Conservation (phyloP, 805 yeast genomes). For the Starmera caribaea region DNA sequence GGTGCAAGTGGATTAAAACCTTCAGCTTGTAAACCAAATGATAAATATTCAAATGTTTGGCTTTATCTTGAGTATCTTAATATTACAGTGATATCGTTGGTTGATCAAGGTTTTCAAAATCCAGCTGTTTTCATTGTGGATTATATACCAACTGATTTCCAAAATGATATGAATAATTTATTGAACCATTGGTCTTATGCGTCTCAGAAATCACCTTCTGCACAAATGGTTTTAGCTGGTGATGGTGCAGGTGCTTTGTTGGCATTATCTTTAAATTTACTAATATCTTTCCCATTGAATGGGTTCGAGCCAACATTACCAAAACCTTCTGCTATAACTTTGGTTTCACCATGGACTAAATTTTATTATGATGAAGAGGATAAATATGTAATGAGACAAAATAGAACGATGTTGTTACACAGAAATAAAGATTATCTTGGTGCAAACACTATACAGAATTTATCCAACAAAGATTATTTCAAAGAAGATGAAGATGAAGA, state of each 20-base stretch:
- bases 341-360: slow-evolving; percentile 23
- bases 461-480: slow-evolving; percentile 4
- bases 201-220: slow-evolving; percentile 10
- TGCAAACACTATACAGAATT: too few species aligned
- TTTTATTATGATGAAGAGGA: slow-evolving; percentile 1
- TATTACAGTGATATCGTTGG: slow-evolving; percentile 29
- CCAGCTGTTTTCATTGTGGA: slow-evolving; percentile 35
- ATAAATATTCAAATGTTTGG: slow-evolving; percentile 20
- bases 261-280: slow-evolving; percentile 26
- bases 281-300: slow-evolving; percentile 23
- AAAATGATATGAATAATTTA: slow-evolving; percentile 19
- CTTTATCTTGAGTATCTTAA: slow-evolving; percentile 36
- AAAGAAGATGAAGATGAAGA: not conserved
- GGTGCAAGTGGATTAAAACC: slow-evolving; percentile 25
- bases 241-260: slow-evolving; percentile 43
- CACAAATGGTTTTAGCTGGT: slow-evolving; percentile 29
- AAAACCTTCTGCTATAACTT: slow-evolving; percentile 23
- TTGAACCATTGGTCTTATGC: slow-evolving; percentile 24
- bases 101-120: slow-evolving; percentile 38
- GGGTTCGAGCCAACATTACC: slow-evolving; percentile 2
- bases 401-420: too few species aligned
- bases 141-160: slow-evolving; percentile 12
- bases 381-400: not conserved
- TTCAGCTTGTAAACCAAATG: slow-evolving; percentile 9
- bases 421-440: too few species aligned